Percentiles rank a stretch among this genome's conserved stretches.
These are phyloP conservation scores for Jatropha podagrica DNA, from an alignment of 441 rosid genomes.

Conservation along the genomic window DNA sequence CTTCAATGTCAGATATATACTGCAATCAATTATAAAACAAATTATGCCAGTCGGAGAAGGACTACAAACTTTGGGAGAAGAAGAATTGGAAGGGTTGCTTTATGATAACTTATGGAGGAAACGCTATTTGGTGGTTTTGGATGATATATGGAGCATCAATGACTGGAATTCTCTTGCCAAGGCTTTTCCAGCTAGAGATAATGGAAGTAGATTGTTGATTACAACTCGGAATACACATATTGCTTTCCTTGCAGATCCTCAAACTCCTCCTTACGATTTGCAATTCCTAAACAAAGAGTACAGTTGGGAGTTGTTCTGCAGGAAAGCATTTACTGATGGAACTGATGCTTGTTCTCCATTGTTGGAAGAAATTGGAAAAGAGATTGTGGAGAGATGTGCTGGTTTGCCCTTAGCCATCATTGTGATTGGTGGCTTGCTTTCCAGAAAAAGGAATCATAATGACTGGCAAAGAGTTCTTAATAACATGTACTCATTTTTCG, in stretches of 20 bases:
- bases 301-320: conserved; percentile 34
- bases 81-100: conserved; percentile 3
- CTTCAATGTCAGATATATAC: background rate
- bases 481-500: conserved; percentile 16
- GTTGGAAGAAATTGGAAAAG: conserved; percentile 26
- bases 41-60: background rate
- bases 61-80: background rate
- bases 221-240: conserved; percentile 14
- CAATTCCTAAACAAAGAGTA: conserved; percentile 15
- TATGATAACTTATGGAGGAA: conserved; percentile 6
- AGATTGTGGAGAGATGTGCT: conserved; percentile 31
- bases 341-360: conserved; percentile 20
- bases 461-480: conserved; percentile 23
- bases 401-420: conserved; percentile 36
- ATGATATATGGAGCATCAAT: conserved; percentile 16
- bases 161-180: conserved; percentile 13
- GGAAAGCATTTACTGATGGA: conserved; percentile 21
- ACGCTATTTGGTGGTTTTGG: conserved; percentile 21
- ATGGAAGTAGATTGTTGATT: conserved; percentile 21
- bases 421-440: conserved; percentile 31
- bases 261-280: conserved; percentile 5
- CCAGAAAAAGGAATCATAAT: conserved; percentile 11
- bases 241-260: conserved; percentile 13
- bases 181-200: conserved; percentile 16
- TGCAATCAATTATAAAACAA: conserved; percentile 10